Evolutionary conservation across 768 basidiomycete species (phyloP).

Genomic region (Phylloporus sp.): DNA sequence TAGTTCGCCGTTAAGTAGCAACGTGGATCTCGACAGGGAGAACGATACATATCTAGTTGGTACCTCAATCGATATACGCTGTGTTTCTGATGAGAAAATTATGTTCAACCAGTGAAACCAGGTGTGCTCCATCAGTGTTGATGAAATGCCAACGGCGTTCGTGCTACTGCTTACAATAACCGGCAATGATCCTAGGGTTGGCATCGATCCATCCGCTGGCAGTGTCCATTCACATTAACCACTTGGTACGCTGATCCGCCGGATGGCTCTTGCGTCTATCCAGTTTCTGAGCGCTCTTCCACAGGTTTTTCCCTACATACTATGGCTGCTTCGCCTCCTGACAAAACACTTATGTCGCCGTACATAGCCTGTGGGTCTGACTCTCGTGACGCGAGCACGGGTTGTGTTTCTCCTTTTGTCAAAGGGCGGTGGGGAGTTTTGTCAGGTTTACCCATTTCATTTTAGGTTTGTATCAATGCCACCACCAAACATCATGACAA

Average conservation of each 20-base stretch:
- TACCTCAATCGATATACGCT: background rate
- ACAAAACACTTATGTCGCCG: background rate
- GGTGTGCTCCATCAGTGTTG: background rate
- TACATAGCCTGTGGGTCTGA: background rate
- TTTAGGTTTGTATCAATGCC: background rate
- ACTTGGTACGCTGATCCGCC: no score
- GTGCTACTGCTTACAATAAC: background rate
- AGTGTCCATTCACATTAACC: background rate
- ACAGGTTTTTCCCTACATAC: background rate
- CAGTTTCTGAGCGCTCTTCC: background rate
- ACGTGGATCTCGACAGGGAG: background rate
- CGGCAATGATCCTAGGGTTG: background rate
- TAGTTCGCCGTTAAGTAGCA: constrained; percentile 25
- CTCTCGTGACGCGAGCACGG: background rate
- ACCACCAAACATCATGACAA: background rate
- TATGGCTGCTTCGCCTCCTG: background rate
- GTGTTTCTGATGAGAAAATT: constrained; percentile 2
- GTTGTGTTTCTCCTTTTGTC: background rate
- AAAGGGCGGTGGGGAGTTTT: background rate
- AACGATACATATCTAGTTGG: background rate
- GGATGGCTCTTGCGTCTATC: background rate
- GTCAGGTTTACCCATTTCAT: background rate
- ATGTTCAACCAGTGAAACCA: background rate
- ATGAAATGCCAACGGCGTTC: background rate
- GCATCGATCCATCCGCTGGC: background rate